These are phyloP conservation scores for Phytophthora brassicae DNA, from an alignment of 352 stramenopile species.

Conservation along the genomic window DNA sequence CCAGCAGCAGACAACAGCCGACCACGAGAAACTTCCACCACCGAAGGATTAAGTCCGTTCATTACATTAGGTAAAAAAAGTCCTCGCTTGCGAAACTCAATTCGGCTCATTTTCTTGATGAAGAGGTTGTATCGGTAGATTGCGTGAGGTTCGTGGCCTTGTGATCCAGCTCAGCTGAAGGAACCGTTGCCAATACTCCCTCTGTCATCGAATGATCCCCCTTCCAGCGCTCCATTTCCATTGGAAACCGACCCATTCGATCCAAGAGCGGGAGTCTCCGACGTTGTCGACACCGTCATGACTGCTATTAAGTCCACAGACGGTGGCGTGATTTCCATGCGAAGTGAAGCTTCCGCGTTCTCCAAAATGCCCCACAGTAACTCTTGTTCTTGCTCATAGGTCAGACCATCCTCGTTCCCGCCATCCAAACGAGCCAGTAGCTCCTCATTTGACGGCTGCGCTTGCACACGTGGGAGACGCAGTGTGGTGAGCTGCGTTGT, in stretches of 20 bases:
- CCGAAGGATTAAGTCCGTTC: constrained; percentile 27
- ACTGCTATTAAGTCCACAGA: constrained; percentile 61
- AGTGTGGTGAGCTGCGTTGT: constrained; percentile 47
- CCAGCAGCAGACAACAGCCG: neutral
- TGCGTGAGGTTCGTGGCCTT: constrained; percentile 1
- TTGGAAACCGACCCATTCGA: constrained; percentile 41
- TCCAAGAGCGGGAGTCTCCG: constrained; percentile 21
- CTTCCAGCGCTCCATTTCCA: constrained; percentile 29
- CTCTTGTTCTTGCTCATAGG: constrained; percentile 65
- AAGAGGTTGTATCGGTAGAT: constrained; percentile 27
- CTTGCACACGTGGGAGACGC: constrained; percentile 33
- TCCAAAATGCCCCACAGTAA: constrained; percentile 51
- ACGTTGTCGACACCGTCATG: constrained; percentile 51
- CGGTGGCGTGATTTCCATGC: constrained; percentile 52
- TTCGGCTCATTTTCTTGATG: constrained; percentile 13
- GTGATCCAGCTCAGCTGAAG: constrained; percentile 30
- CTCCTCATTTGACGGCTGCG: constrained; percentile 39
- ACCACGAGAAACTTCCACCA: neutral
- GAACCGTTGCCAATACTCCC: constrained; percentile 38
- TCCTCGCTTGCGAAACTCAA: constrained; percentile 18
- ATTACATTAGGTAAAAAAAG: constrained; percentile 38
- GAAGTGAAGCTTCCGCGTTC: constrained; percentile 45
- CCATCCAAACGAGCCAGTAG: constrained; percentile 52
- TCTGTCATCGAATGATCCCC: constrained; percentile 31
- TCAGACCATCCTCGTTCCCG: constrained; percentile 40